phyloP scores from a whole-genome alignment of 306 rosid species.

The Cucumis hystrix region DNA sequence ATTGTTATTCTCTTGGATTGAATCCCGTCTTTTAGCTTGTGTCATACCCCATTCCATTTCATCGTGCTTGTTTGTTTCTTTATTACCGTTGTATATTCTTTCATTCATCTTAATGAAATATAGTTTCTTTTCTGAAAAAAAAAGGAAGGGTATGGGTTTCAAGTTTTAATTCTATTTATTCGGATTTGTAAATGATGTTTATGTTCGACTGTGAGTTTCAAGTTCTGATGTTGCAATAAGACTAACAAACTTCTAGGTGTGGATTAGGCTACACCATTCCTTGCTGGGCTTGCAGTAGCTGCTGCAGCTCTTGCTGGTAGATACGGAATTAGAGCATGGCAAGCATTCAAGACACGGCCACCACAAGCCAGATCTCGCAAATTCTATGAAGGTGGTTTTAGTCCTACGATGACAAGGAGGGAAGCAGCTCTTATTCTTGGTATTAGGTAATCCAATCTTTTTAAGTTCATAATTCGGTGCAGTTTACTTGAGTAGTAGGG shows the following conservation, averaged over 20 bases:
- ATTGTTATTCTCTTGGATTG: no score
- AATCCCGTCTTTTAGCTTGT: no score
- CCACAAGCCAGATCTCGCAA: constrained; percentile 34
- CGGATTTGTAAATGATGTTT: not conserved
- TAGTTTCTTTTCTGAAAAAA: no score
- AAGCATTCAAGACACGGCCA: constrained; percentile 49
- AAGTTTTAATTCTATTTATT: not conserved
- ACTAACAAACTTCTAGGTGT: constrained; percentile 9
- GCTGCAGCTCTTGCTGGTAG: constrained; percentile 60
- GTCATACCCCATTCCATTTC: no score
- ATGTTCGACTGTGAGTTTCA: not conserved
- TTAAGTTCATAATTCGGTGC: not conserved
- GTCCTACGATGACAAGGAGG: constrained; percentile 52
- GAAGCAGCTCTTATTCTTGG: constrained; percentile 72
- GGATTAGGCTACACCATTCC: constrained; percentile 53
- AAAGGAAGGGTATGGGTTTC: not conserved
- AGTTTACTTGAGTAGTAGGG: not conserved
- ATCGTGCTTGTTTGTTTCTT: no score
- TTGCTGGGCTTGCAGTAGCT: constrained; percentile 65
- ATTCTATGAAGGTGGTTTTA: constrained; percentile 66
- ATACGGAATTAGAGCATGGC: constrained; percentile 61
- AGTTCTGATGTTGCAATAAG: not conserved
- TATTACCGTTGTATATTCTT: no score
- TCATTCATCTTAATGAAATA: no score
- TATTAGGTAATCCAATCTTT: constrained; percentile 27